Evolutionary conservation across 441 rosid species (phyloP).

Genomic region (Erodium chrysanthum): DNA sequence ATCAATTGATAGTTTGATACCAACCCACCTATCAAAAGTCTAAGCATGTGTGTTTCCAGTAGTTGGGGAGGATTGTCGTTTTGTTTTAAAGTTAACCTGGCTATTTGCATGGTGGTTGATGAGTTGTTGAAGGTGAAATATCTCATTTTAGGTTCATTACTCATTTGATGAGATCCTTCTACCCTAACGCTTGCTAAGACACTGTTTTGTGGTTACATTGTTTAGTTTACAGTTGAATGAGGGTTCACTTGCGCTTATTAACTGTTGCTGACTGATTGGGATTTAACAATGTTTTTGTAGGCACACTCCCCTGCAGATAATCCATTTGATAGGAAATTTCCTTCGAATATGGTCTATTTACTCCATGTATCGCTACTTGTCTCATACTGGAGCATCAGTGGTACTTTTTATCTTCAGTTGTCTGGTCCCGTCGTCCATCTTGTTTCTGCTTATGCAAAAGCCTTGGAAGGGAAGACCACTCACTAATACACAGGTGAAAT

Average conservation of each 20-base stretch:
- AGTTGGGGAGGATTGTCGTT: background rate
- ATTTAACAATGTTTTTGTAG: constrained; percentile 27
- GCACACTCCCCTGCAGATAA: constrained; percentile 68
- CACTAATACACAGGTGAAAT: constrained; percentile 68
- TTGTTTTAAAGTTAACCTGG: background rate
- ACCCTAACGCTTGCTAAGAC: background rate
- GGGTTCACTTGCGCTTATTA: background rate
- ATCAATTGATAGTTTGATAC: background rate
- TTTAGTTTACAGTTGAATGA: background rate
- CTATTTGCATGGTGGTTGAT: background rate
- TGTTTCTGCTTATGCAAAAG: constrained; percentile 66
- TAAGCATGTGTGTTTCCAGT: background rate
- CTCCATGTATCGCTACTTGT: constrained; percentile 67
- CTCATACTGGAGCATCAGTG: constrained; percentile 70
- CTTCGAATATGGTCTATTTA: constrained; percentile 93
- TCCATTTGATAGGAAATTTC: constrained; percentile 64
- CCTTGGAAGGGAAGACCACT: constrained; percentile 97
- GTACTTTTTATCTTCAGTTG: constrained; percentile 76
- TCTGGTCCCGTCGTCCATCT: constrained; percentile 60
- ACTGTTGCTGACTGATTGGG: background rate
- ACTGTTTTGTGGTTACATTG: background rate
- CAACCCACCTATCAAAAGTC: background rate
- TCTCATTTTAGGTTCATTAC: background rate
- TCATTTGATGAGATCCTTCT: background rate
- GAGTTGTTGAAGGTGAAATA: background rate